A percentile compares a stretch with the other conserved stretches of the same genome.
These are phyloP conservation scores for Allantophomopsis cytisporea DNA, from an alignment of 2,329 filamentous ascomycete species.

Conservation along the genomic window DNA sequence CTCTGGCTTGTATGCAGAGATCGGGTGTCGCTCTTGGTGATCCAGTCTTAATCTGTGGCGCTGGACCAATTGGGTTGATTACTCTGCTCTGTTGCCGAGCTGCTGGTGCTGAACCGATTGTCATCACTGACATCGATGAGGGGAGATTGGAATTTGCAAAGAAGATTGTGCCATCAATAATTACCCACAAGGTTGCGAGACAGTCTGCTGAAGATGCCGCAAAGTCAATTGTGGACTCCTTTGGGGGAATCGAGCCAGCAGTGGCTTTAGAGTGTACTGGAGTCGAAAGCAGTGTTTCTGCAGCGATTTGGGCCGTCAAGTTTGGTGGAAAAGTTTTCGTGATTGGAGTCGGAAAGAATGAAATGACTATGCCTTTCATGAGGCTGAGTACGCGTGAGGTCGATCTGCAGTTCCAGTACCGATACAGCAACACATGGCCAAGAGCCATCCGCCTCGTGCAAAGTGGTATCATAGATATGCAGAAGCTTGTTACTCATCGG, in stretches of 20 bases:
- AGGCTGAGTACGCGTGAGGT: conserved; percentile 79
- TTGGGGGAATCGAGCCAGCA: conserved; percentile 69
- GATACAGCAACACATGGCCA: conserved; percentile 94
- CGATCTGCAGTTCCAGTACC: conserved; percentile 92
- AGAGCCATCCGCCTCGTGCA: conserved; percentile 78
- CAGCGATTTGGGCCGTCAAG: conserved; percentile 80
- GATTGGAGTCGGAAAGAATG: conserved; percentile 88
- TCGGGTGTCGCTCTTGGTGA: conserved; percentile 74
- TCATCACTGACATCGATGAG: conserved; percentile 91
- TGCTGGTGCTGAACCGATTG: conserved; percentile 78
- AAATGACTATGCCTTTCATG: conserved; percentile 96
- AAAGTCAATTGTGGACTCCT: conserved; percentile 49
- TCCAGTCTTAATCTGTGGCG: conserved; percentile 78
- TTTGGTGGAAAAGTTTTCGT: conserved; percentile 97
- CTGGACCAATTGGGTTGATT: conserved; percentile 86
- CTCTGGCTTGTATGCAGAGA: conserved; percentile 76
- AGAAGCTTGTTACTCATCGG: conserved; percentile 60
- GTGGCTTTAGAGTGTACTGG: conserved; percentile 88
- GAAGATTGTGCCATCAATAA: conserved; percentile 64
- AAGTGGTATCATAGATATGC: conserved; percentile 71
- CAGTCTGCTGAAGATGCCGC: conserved; percentile 58
- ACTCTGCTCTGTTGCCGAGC: conserved; percentile 74
- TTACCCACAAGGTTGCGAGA: conserved; percentile 66
- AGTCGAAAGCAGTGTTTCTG: conserved; percentile 75
- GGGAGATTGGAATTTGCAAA: conserved; percentile 75